Evolutionary conservation across 148 eudicot genomes (phyloP).

Genomic region (Silene uniflora): DNA sequence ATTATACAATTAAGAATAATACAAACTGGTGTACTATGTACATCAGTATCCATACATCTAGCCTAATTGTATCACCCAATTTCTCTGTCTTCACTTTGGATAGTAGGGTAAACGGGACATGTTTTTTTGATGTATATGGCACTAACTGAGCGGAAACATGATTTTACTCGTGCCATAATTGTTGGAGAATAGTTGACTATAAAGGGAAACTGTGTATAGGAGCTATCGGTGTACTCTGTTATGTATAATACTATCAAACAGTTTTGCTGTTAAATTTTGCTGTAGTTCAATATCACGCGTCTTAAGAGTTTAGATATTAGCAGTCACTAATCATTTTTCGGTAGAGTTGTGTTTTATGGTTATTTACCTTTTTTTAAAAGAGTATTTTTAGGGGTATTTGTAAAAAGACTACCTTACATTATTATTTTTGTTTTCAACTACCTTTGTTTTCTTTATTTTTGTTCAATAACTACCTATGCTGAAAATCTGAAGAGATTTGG

Average conservation of each 20-base stretch:
- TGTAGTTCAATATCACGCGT: too few species aligned
- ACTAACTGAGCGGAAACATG: neutral
- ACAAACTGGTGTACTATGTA: neutral
- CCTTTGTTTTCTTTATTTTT: too few species aligned
- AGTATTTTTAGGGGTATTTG: too few species aligned
- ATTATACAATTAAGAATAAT: neutral
- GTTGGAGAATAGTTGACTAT: neutral
- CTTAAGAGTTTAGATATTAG: neutral
- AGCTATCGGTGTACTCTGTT: neutral
- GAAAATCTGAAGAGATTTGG: too few species aligned
- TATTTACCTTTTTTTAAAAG: neutral
- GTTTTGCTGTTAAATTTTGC: neutral
- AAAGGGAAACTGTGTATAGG: neutral
- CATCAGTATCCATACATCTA: neutral
- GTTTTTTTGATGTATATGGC: neutral
- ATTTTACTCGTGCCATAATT: neutral
- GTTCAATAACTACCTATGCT: too few species aligned
- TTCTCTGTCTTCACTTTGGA: neutral
- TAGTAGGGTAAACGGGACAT: neutral
- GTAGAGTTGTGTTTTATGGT: neutral
- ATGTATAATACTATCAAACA: neutral
- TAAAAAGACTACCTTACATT: too few species aligned
- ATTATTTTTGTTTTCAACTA: too few species aligned
- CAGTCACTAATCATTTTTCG: neutral
- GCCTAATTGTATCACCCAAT: neutral